These are phyloP conservation scores for Crataegus laevigata DNA, from an alignment of 306 rosid species.

Conservation along the genomic window DNA sequence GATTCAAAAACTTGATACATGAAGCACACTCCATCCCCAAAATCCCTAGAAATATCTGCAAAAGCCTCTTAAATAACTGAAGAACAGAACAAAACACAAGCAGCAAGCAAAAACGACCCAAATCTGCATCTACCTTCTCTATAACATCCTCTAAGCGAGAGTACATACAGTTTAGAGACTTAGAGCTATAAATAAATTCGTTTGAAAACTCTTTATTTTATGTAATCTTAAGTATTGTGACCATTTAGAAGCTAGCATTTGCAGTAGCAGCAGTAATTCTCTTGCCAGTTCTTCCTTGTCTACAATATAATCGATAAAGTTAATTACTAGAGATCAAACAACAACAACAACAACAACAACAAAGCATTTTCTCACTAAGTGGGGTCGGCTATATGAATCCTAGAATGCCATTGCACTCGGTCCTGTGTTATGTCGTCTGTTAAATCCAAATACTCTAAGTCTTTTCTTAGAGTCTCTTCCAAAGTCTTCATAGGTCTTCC, in stretches of 20 bases:
- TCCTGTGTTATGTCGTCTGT: no score
- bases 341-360: no score
- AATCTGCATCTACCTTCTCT: constrained; percentile 37
- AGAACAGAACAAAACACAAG: constrained; percentile 31
- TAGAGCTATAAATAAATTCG: neutral
- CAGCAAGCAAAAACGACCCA: constrained; percentile 33
- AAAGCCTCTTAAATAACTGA: constrained; percentile 20
- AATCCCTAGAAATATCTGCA: constrained; percentile 22
- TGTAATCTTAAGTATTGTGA: neutral
- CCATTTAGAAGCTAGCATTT: neutral
- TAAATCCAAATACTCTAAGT: no score
- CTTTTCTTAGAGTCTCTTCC: no score
- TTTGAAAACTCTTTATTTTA: neutral
- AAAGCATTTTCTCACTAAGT: no score
- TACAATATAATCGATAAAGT: neutral
- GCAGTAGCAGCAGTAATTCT: neutral
- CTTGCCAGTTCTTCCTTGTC: neutral
- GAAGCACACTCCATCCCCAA: constrained; percentile 43
- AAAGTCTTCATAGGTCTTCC: no score
- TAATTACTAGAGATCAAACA: neutral
- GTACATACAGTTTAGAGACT: neutral
- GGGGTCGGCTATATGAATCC: no score
- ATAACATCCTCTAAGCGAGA: neutral
- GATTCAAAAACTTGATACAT: constrained; percentile 33
- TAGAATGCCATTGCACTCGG: no score